These are phyloP conservation scores for Podospora appendiculata DNA, from an alignment of 495 filamentous ascomycete genomes.

Conservation along the genomic window DNA sequence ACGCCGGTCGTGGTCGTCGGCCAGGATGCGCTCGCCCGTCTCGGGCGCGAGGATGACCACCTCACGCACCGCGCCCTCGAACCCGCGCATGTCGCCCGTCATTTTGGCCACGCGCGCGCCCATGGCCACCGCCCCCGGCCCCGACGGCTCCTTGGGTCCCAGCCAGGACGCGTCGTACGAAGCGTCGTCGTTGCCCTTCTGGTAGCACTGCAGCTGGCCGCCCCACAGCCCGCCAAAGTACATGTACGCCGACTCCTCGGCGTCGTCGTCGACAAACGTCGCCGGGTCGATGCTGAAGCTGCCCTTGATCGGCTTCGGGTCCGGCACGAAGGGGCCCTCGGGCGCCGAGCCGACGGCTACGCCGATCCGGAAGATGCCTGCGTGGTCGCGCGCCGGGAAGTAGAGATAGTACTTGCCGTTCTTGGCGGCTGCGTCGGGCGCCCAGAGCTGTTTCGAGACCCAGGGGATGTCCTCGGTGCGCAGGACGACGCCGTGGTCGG, in stretches of 20 bases:
- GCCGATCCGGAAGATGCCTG: slow-evolving; percentile 56
- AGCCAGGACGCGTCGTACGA: slow-evolving; percentile 40
- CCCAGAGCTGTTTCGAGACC: slow-evolving; percentile 58
- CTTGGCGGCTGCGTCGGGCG: slow-evolving; percentile 52
- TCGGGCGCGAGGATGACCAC: slow-evolving; percentile 50
- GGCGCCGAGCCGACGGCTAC: slow-evolving; percentile 48
- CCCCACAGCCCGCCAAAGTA: slow-evolving; percentile 68
- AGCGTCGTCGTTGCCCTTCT: slow-evolving; percentile 24
- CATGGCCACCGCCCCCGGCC: slow-evolving; percentile 40
- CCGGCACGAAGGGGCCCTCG: slow-evolving; percentile 48
- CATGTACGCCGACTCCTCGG: slow-evolving; percentile 42
- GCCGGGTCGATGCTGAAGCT: slow-evolving; percentile 58
- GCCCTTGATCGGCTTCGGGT: slow-evolving; percentile 52
- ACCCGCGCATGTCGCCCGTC: slow-evolving; percentile 52
- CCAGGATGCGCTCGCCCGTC: slow-evolving; percentile 46
- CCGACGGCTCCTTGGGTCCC: slow-evolving; percentile 48
- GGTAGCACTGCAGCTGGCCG: slow-evolving; percentile 56
- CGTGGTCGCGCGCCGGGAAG: slow-evolving; percentile 54
- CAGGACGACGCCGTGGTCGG: slow-evolving; percentile 54
- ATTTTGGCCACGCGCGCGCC: slow-evolving; percentile 55
- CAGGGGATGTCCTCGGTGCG: slow-evolving; percentile 49
- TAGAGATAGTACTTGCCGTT: slow-evolving; percentile 58
- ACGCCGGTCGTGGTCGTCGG: slow-evolving; percentile 62
- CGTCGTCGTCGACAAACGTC: slow-evolving; percentile 54
- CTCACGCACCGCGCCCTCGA: slow-evolving; percentile 41